phyloP scores from a whole-genome alignment of 768 basidiomycete genomes.

The Tricholoma terreum region DNA sequence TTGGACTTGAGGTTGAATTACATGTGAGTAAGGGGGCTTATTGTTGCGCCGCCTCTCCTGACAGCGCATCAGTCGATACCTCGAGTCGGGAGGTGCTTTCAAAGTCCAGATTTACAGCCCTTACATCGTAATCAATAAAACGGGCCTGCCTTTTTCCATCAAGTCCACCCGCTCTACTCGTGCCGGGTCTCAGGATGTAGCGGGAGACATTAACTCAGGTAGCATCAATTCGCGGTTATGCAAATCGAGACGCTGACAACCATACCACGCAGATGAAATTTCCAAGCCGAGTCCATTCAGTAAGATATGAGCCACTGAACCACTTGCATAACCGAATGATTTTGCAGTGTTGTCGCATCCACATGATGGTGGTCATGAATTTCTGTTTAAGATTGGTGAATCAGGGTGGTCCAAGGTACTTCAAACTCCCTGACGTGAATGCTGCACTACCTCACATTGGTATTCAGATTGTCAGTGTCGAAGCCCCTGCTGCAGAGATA shows the following conservation, averaged over 20 bases:
- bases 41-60: neutral
- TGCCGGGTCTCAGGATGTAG: slow-evolving; percentile 69
- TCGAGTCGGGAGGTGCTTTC: slow-evolving; percentile 92
- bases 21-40: slow-evolving; percentile 52
- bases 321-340: neutral
- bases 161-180: slow-evolving; percentile 62
- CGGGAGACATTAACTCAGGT: slow-evolving; percentile 77
- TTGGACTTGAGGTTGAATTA: slow-evolving; percentile 86
- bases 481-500: slow-evolving; percentile 89
- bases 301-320: slow-evolving; percentile 40
- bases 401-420: slow-evolving; percentile 87
- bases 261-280: slow-evolving; percentile 38
- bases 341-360: slow-evolving; percentile 81
- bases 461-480: slow-evolving; percentile 74
- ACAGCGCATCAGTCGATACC: slow-evolving; percentile 52
- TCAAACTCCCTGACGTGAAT: neutral
- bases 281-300: slow-evolving; percentile 71
- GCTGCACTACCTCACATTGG: slow-evolving; percentile 1
- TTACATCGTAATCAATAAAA: slow-evolving; percentile 91
- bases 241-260: slow-evolving; percentile 4
- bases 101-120: slow-evolving; percentile 93
- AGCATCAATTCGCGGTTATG: slow-evolving; percentile 10
- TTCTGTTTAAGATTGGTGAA: slow-evolving; percentile 73
- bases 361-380: slow-evolving; percentile 77
- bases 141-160: slow-evolving; percentile 76